phyloP scores from a whole-genome alignment of 768 basidiomycete genomes.

The Lactifluus hygrophoroides region DNA sequence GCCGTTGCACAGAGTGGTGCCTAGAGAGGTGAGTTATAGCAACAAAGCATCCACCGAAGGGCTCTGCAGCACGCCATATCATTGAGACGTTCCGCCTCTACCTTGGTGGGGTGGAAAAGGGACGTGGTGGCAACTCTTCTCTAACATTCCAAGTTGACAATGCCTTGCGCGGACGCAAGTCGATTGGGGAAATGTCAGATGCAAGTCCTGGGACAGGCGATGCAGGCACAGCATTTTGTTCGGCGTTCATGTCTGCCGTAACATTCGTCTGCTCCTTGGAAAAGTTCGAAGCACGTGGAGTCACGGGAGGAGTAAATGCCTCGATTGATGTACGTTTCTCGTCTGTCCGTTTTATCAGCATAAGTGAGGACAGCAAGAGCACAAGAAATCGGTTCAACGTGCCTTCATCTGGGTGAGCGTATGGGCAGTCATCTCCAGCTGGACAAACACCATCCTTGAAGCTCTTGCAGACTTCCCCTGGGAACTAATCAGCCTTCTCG shows the following conservation, averaged over 20 bases:
- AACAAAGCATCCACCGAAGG: background rate
- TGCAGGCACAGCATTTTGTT: background rate
- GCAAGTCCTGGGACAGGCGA: background rate
- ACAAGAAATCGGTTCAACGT: background rate
- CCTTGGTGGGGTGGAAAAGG: slow-evolving; percentile 17
- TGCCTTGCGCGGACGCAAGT: background rate
- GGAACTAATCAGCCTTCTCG: background rate
- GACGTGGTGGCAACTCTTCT: slow-evolving; percentile 12
- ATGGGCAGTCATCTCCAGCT: slow-evolving; percentile 25
- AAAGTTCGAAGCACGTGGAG: slow-evolving; percentile 11
- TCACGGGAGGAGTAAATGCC: background rate
- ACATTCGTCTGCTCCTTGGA: background rate
- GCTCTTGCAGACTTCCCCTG: slow-evolving; percentile 25
- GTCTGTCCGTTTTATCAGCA: background rate
- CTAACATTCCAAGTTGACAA: background rate
- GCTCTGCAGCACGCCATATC: background rate
- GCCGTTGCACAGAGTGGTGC: background rate
- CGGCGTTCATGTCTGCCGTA: background rate
- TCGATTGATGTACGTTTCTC: background rate
- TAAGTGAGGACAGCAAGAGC: background rate
- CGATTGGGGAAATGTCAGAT: background rate
- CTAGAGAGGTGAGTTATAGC: background rate
- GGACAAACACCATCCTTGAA: slow-evolving; percentile 24
- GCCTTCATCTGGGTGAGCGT: slow-evolving; percentile 22
- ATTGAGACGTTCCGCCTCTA: background rate